Evolutionary conservation across 2,329 filamentous ascomycete species (phyloP).

Genomic region (Scortechinia acanthostroma): DNA sequence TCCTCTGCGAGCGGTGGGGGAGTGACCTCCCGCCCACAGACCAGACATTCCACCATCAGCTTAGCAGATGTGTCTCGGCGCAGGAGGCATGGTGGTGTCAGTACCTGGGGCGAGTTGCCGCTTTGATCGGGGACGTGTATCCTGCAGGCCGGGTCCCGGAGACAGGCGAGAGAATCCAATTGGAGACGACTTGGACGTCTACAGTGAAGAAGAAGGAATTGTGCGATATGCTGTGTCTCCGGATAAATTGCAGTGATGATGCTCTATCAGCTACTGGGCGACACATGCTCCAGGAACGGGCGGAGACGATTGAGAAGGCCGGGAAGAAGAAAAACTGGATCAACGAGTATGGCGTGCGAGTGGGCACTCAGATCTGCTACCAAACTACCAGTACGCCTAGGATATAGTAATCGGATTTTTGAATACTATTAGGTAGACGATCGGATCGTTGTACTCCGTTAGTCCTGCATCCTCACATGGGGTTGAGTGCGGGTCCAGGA

Average conservation of each 20-base stretch:
- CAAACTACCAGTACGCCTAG: too few relatives aligned
- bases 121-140: conserved; percentile 48
- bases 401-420: too few relatives aligned
- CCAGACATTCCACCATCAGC: conserved; percentile 37
- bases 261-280: not conserved
- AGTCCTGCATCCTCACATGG: too few relatives aligned
- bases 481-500: too few relatives aligned
- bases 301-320: conserved; percentile 38
- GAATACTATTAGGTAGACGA: too few relatives aligned
- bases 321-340: conserved; percentile 53
- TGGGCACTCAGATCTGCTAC: too few relatives aligned
- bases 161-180: not conserved
- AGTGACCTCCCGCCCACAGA: conserved; percentile 54
- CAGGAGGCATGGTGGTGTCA: conserved; percentile 58
- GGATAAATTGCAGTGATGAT: not conserved
- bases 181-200: not conserved
- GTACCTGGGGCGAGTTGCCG: conserved; percentile 54
- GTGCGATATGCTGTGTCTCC: not conserved
- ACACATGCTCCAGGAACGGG: conserved; percentile 8
- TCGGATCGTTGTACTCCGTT: too few relatives aligned
- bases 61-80: conserved; percentile 7
- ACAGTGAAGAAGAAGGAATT: not conserved
- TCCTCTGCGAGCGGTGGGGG: conserved; percentile 58
- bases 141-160: conserved; percentile 24
- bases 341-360: conserved; percentile 14